A percentile compares a stretch with the other conserved stretches of the same genome.
Evolutionary conservation across 148 eudicot species (phyloP).

Genomic region (Diospyros lotus): DNA sequence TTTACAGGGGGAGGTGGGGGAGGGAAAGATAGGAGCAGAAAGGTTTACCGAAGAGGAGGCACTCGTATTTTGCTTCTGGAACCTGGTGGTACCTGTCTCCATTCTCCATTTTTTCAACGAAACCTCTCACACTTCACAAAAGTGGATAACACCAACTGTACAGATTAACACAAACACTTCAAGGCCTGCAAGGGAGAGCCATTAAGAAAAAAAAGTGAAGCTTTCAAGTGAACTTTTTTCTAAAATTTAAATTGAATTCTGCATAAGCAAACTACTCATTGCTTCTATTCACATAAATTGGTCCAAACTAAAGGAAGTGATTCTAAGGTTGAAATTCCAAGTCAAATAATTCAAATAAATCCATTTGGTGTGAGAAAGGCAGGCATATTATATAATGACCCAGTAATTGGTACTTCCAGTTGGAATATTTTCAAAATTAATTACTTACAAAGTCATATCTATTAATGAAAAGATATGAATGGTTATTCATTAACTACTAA

Average conservation of each 20-base stretch:
- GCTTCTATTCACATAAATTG: background rate
- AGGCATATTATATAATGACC: too few species aligned
- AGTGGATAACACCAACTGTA: background rate
- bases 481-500: too few species aligned
- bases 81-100: constrained; percentile 27
- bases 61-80: constrained; percentile 51
- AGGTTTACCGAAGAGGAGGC: constrained; percentile 75
- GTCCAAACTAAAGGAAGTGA: background rate
- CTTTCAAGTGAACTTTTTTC: background rate
- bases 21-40: background rate
- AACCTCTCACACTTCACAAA: background rate
- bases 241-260: background rate
- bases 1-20: background rate
- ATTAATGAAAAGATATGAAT: too few species aligned
- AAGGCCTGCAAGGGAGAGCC: background rate
- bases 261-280: background rate
- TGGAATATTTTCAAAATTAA: too few species aligned
- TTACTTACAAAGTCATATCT: too few species aligned
- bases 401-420: too few species aligned
- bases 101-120: constrained; percentile 37
- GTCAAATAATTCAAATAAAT: background rate
- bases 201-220: background rate
- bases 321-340: background rate
- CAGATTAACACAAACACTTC: background rate
- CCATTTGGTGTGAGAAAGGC: background rate